phyloP scores from a whole-genome alignment of 106 monocot genomes.

The Dactylorhiza incarnata region DNA sequence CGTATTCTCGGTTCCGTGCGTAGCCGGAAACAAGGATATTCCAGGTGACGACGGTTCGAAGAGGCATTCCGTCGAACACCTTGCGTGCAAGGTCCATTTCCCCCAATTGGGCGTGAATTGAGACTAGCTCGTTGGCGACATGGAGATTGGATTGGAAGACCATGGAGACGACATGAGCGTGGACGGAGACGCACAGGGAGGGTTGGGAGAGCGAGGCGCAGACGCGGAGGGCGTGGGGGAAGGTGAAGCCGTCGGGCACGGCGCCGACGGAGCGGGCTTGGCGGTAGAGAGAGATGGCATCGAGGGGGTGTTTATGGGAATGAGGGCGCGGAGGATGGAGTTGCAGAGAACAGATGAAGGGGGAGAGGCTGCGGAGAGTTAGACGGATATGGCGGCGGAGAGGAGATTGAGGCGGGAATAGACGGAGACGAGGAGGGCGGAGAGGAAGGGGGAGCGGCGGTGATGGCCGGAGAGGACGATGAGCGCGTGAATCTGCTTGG shows the following conservation, averaged over 20 bases:
- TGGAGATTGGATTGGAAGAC: slow-evolving; percentile 39
- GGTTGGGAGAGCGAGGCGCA: slow-evolving; percentile 6
- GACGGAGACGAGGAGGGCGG: slow-evolving; percentile 33
- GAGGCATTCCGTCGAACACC: slow-evolving; percentile 54
- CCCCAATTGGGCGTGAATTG: slow-evolving; percentile 22
- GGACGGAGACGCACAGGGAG: slow-evolving; percentile 17
- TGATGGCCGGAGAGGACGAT: slow-evolving; percentile 12
- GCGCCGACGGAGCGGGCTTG: slow-evolving; percentile 11
- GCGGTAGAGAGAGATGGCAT: slow-evolving; percentile 27
- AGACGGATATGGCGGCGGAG: slow-evolving; percentile 25
- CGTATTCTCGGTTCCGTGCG: slow-evolving; percentile 17
- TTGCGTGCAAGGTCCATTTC: slow-evolving; percentile 20
- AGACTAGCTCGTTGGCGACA: slow-evolving; percentile 44
- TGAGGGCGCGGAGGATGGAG: slow-evolving; percentile 43
- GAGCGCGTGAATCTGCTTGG: slow-evolving; percentile 21
- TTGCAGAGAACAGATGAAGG: slow-evolving; percentile 39
- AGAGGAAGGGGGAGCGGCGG: slow-evolving; percentile 24
- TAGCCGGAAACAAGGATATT: slow-evolving; percentile 48
- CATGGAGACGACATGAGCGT: slow-evolving; percentile 24
- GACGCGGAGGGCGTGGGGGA: slow-evolving; percentile 35
- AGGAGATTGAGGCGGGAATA: slow-evolving; percentile 28
- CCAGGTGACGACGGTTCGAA: slow-evolving; percentile 37
- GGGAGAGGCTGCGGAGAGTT: slow-evolving; percentile 7
- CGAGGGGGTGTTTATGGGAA: slow-evolving; percentile 13
- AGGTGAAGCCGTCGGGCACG: slow-evolving; percentile 44